Evolutionary conservation across 495 filamentous ascomycete genomes (phyloP).

Genomic region (Aspergillus haitiensis): DNA sequence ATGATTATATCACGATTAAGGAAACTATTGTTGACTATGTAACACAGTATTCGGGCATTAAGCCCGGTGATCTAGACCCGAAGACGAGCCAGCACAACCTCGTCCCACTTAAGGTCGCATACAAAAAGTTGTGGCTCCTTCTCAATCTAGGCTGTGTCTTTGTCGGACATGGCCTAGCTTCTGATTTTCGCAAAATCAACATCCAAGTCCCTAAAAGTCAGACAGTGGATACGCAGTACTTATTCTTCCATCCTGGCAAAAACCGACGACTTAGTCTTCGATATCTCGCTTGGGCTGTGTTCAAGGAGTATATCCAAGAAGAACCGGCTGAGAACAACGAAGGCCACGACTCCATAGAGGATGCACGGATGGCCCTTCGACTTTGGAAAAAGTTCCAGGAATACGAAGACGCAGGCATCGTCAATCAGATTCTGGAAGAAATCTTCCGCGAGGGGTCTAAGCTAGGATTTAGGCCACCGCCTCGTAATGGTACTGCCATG

Average conservation of each 20-base stretch:
- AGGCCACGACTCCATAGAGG: slow-evolving; percentile 87
- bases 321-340: slow-evolving; percentile 54
- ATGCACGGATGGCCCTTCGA: slow-evolving; percentile 83
- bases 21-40: slow-evolving; percentile 96
- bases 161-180: slow-evolving; percentile 86
- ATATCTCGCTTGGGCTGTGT: slow-evolving; percentile 82
- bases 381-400: slow-evolving; percentile 90
- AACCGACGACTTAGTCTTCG: slow-evolving; percentile 79
- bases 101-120: slow-evolving; percentile 83
- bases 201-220: slow-evolving; percentile 91
- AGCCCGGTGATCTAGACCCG: slow-evolving; percentile 76
- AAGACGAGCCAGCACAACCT: slow-evolving; percentile 72
- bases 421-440: slow-evolving; percentile 71
- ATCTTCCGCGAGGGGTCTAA: slow-evolving; percentile 74
- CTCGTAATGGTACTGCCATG: slow-evolving; percentile 36
- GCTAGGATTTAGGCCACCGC: slow-evolving; percentile 72
- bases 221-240: slow-evolving; percentile 86
- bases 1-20: slow-evolving; percentile 90
- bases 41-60: slow-evolving; percentile 89
- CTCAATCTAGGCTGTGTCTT: slow-evolving; percentile 93
- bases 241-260: slow-evolving; percentile 68
- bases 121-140: slow-evolving; percentile 97
- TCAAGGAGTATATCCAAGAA: slow-evolving; percentile 88
- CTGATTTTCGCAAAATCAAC: slow-evolving; percentile 97
- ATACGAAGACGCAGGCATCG: slow-evolving; percentile 78